Evolutionary conservation across 2,329 filamentous ascomycete genomes (phyloP).

Genomic region (Ceratocystis smalleyi): DNA sequence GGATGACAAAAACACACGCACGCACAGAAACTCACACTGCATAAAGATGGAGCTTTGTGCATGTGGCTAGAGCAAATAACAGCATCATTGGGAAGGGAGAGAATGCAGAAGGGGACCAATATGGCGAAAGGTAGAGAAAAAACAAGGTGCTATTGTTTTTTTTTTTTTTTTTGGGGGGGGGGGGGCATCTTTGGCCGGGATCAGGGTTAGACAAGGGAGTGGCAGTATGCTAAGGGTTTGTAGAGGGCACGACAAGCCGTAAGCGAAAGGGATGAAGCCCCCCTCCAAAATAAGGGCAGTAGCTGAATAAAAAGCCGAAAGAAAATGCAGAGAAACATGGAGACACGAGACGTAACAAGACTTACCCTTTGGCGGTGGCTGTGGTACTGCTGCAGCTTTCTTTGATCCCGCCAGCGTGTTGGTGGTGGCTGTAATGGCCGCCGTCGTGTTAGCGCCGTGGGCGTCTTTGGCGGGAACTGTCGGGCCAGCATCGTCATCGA

Average conservation of each 20-base stretch:
- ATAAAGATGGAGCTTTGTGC: conserved; percentile 1
- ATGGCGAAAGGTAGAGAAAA: not conserved
- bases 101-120: no score
- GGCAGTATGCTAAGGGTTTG: not conserved
- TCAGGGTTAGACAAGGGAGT: not conserved
- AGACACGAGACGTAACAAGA: conserved; percentile 1
- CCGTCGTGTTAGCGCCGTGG: not conserved
- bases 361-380: conserved; percentile 14
- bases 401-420: not conserved
- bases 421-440: not conserved
- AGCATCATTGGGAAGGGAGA: not conserved
- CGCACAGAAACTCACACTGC: conserved; percentile 1
- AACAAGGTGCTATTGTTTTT: not conserved
- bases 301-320: not conserved
- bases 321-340: not conserved
- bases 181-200: not conserved
- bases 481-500: conserved; percentile 40
- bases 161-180: not conserved
- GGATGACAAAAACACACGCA: not conserved
- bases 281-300: not conserved
- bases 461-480: conserved; percentile 11
- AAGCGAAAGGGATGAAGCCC: not conserved
- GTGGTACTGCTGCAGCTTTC: not conserved
- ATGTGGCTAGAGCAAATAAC: not conserved
- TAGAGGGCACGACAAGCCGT: not conserved